Evolutionary conservation across 2,329 filamentous ascomycete genomes (phyloP), one percentile per base, ranked within the genome.

Genomic region (Fusarium illudens): DNA sequence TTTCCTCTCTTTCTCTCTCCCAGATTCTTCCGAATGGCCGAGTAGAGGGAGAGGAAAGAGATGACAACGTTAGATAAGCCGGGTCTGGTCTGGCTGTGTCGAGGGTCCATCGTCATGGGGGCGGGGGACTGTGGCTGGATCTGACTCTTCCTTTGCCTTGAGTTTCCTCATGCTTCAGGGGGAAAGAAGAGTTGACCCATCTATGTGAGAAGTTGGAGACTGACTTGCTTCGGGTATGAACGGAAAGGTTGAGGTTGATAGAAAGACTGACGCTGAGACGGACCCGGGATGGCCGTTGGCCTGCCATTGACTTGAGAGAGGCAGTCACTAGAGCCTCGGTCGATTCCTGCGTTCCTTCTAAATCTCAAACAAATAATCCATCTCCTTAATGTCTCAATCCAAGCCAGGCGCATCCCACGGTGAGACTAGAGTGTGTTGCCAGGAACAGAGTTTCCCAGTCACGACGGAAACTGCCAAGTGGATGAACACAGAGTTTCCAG

Each of bases 401-500:
- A 29, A 15, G n/a, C 17, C 42, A 57, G 29, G 33, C 4, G 37
- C 34, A 51, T 13, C 62, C 57, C 49, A 29, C n/a, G 11, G 19
- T 12, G 19, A 30, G 20, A 7, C 32, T 34, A 33, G 37, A 33
- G 20, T 12, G n/a, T 36, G 30, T 19, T 22, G 34, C 11, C 20
- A 34, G 15, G 22, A 13, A 44, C 19, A 25, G 15, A 17, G 36
- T 27, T n/a, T 22, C 19, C n/a, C 20, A 17, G 22, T 37, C 13
- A 33, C 15, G 44, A 34, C 30, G 46, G 42, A 53, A 48, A 30
- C 48, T 62, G 52, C 60, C 34, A 17, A 36, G 51, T 53, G 46
- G 25, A 37, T n/a, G 19, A 30, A 32, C n/a, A 20, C 37, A 48
- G 22, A n/a, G n/a, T 32, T 22, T 32, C 32, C 11, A 60, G 15